A percentile compares a stretch with the other conserved stretches of the same genome.
Evolutionary conservation across 1,139 yeast genomes (phyloP).

Genomic region (Debaryomyces psychrophilus): DNA sequence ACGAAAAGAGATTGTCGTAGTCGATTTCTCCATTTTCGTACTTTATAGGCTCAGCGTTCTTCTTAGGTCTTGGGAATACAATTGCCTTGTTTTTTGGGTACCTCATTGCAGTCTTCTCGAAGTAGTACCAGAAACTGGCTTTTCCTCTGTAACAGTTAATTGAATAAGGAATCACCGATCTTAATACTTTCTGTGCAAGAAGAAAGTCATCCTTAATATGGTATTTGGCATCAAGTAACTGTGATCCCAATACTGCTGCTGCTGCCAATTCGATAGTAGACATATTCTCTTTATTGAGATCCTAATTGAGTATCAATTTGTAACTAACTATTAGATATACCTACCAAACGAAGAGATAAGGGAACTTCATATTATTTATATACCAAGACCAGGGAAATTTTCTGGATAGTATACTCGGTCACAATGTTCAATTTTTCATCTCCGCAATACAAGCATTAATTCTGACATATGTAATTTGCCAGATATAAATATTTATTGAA

Average conservation of each 20-base stretch:
- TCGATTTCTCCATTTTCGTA: slow-evolving; percentile 39
- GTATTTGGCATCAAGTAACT: slow-evolving; percentile 54
- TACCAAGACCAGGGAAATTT: background rate
- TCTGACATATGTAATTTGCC: background rate
- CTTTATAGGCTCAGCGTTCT: slow-evolving; percentile 29
- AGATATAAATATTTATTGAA: background rate
- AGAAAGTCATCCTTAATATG: slow-evolving; percentile 58
- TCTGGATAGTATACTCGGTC: background rate
- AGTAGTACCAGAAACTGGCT: slow-evolving; percentile 68
- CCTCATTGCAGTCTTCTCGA: slow-evolving; percentile 54
- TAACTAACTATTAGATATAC: background rate
- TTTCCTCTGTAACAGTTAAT: slow-evolving; percentile 46
- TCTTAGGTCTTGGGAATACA: slow-evolving; percentile 61
- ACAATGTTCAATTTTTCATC: background rate
- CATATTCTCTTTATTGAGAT: background rate
- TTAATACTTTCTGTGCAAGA: slow-evolving; percentile 46
- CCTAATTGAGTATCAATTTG: background rate
- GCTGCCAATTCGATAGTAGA: slow-evolving; percentile 42
- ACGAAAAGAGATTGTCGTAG: slow-evolving; percentile 56
- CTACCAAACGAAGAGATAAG: background rate
- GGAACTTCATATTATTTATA: background rate
- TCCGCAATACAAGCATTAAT: background rate
- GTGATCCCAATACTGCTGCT: slow-evolving; percentile 49
- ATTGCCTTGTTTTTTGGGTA: slow-evolving; percentile 61
- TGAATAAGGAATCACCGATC: slow-evolving; percentile 46